Percentiles rank a stretch among this genome's conserved stretches.
These are phyloP conservation scores for Skeletonema grethae DNA, from an alignment of 108 stramenopile species.

Conservation along the genomic window DNA sequence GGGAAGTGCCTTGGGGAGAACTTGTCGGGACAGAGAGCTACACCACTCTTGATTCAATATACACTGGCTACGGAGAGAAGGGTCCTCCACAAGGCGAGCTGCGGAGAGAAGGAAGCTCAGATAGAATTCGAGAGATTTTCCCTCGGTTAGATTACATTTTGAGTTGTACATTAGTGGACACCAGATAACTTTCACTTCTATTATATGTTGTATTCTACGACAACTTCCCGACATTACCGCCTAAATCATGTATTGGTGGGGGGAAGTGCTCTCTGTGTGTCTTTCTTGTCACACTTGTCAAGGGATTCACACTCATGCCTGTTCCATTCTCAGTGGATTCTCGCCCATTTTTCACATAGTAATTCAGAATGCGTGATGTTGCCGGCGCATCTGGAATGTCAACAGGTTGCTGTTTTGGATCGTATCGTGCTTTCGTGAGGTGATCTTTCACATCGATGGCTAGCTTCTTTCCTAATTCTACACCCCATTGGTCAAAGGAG, in stretches of 20 bases:
- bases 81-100: constrained; percentile 55
- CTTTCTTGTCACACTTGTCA: constrained; percentile 59
- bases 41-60: constrained; percentile 54
- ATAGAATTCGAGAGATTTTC: constrained; percentile 38
- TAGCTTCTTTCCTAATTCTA: constrained; percentile 99
- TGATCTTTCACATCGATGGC: constrained; percentile 86
- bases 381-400: constrained; percentile 73
- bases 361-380: constrained; percentile 83
- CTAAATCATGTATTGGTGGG: constrained; percentile 47
- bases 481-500: constrained; percentile 99
- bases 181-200: constrained; percentile 1
- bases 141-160: constrained; percentile 64
- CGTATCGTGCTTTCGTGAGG: constrained; percentile 66
- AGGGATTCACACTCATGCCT: constrained; percentile 32
- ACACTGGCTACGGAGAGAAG: constrained; percentile 66
- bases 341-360: constrained; percentile 77
- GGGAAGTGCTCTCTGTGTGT: constrained; percentile 59
- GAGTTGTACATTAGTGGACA: constrained; percentile 53
- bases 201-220: neutral
- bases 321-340: constrained; percentile 28
- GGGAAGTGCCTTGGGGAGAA: constrained; percentile 81
- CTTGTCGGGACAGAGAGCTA: constrained; percentile 59
- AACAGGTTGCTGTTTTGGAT: constrained; percentile 37
- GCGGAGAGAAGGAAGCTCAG: constrained; percentile 46
- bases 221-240: constrained; percentile 46